A percentile compares a stretch with the other conserved stretches of the same genome.
These are phyloP conservation scores for Xylaria castorea DNA, from an alignment of 495 filamentous ascomycete species.

Conservation along the genomic window DNA sequence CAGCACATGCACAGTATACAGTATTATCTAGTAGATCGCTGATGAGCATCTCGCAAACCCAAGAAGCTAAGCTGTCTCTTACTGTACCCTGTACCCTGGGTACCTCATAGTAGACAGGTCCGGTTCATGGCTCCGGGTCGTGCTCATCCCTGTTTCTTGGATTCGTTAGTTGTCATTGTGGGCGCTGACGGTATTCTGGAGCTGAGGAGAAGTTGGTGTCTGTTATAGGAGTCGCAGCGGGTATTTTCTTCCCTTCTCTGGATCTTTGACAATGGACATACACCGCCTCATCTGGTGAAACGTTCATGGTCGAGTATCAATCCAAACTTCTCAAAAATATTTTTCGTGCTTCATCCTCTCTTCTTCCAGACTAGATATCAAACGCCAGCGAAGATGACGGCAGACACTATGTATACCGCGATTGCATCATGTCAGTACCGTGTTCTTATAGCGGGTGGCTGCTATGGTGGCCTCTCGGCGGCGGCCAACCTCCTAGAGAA, in stretches of 20 bases:
- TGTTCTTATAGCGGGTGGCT: conserved; percentile 66
- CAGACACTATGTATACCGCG: background rate
- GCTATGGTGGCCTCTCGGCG: conserved; percentile 68
- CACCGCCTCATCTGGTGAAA: conserved; percentile 10
- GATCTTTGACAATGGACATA: conserved; percentile 13
- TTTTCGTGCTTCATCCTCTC: background rate
- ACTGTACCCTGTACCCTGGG: conserved; percentile 16
- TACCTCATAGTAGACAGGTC: background rate
- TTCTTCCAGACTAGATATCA: background rate
- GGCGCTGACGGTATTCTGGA: background rate
- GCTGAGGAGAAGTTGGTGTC: background rate
- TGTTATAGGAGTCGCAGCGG: conserved; percentile 3
- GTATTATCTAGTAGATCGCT: conserved; percentile 14
- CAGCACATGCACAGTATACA: background rate
- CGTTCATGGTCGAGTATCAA: conserved; percentile 2
- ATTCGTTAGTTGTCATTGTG: background rate
- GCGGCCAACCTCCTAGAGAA: conserved; percentile 67
- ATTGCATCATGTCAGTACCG: conserved; percentile 40
- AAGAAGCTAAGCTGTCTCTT: conserved; percentile 17
- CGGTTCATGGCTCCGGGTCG: background rate
- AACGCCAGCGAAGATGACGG: conserved; percentile 20
- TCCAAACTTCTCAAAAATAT: background rate
- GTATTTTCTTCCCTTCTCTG: background rate
- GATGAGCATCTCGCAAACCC: conserved; percentile 2
- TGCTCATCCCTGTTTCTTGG: conserved; percentile 13